A percentile compares a stretch with the other conserved stretches of the same genome.
phyloP scores from a whole-genome alignment of 169 alveolate genomes.

The Theileria luwenshuni region DNA sequence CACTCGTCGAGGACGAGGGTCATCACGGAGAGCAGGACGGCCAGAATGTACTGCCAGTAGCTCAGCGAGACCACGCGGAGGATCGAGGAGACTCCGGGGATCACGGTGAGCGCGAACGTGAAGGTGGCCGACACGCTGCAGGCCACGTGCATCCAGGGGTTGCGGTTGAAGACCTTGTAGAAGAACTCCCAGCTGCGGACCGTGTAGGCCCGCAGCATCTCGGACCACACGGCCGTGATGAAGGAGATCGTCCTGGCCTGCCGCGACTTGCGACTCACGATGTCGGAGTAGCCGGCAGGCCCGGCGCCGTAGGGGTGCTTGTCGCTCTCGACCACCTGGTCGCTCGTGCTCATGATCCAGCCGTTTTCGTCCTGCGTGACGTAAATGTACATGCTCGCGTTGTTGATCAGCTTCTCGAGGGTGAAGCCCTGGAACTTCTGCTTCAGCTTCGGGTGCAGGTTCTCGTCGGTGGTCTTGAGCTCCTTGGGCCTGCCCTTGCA shows the following conservation, averaged over 20 bases:
- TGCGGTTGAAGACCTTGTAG: constrained; percentile 84
- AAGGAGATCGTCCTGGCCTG: constrained; percentile 88
- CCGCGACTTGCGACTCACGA: constrained; percentile 81
- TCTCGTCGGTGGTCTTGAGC: constrained; percentile 42
- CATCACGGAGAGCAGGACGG: constrained; percentile 83
- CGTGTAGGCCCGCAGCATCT: constrained; percentile 90
- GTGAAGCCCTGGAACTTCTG: constrained; percentile 10
- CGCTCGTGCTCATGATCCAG: constrained; percentile 63
- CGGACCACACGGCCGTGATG: constrained; percentile 89
- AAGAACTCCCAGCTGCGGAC: constrained; percentile 90
- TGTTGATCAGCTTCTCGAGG: constrained; percentile 43
- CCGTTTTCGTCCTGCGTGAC: constrained; percentile 65
- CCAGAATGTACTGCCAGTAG: constrained; percentile 88
- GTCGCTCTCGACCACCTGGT: constrained; percentile 10
- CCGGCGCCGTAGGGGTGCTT: constrained; percentile 72
- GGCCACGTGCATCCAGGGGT: constrained; percentile 90
- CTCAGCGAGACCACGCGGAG: constrained; percentile 80
- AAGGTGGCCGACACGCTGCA: constrained; percentile 86
- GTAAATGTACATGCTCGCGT: constrained; percentile 29
- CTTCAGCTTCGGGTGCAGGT: constrained; percentile 51
- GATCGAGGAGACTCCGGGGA: constrained; percentile 82
- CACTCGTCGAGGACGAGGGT: constrained; percentile 84
- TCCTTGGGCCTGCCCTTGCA: constrained; percentile 71
- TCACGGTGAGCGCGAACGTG: constrained; percentile 80
- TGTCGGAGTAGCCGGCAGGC: constrained; percentile 69